Conservation (phyloP, 257 asterid genomes). For the Sherardia arvensis region DNA sequence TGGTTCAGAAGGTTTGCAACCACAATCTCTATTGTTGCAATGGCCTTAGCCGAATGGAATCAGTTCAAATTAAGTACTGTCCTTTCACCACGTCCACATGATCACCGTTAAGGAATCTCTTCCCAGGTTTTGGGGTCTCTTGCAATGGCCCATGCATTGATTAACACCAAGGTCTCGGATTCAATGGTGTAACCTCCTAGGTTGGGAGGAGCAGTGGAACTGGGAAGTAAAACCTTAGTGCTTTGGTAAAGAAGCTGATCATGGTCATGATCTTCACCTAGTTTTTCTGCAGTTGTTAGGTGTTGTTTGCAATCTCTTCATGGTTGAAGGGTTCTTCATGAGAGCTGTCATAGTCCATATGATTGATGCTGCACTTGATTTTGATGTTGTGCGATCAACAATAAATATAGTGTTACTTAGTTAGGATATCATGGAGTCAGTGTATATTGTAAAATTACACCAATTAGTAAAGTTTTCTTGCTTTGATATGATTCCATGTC, state of each 20-base stretch:
- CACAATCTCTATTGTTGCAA: constrained; percentile 15
- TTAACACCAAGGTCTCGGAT: constrained; percentile 26
- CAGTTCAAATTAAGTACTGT: constrained; percentile 9
- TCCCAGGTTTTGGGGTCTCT: not conserved
- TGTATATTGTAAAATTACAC: too few species aligned
- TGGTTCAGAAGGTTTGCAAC: constrained; percentile 36
- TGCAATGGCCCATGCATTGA: constrained; percentile 11
- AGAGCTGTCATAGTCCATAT: constrained; percentile 10
- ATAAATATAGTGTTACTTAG: too few species aligned
- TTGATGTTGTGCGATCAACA: not conserved
- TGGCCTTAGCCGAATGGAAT: constrained; percentile 35
- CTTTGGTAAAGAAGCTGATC: constrained; percentile 9
- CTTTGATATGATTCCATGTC: constrained; percentile 5
- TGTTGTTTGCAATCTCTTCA: not conserved
- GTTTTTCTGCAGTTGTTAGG: not conserved
- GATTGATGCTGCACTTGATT: constrained; percentile 1
- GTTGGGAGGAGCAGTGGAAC: constrained; percentile 32
- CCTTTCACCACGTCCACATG: not conserved
- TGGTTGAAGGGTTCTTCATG: not conserved
- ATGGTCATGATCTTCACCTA: not conserved
- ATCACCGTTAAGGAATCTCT: constrained; percentile 3
- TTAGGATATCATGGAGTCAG: too few species aligned
- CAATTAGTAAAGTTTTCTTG: too few species aligned
- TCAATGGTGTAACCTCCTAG: constrained; percentile 26
- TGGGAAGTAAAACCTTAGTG: constrained; percentile 35